These are phyloP conservation scores for Wilcoxina mikolae DNA, from an alignment of 495 filamentous ascomycete species.

Conservation along the genomic window DNA sequence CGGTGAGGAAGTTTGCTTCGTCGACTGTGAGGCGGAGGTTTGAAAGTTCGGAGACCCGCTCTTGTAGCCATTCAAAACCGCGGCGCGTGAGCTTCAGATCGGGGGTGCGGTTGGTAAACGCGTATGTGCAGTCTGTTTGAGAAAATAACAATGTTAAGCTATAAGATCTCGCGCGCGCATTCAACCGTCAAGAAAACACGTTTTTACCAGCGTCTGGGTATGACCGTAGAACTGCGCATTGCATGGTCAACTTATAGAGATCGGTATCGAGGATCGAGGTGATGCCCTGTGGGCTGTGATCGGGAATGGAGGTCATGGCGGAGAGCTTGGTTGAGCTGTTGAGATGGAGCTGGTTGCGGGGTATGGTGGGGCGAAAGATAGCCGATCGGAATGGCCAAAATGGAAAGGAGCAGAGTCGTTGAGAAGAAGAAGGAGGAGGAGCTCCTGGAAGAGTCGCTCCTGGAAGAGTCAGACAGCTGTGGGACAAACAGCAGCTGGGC, in stretches of 20 bases:
- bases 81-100: constrained; percentile 74
- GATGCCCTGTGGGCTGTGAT: constrained; percentile 39
- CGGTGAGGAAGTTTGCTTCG: constrained; percentile 63
- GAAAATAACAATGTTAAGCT: neutral
- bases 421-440: too few species aligned
- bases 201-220: constrained; percentile 68
- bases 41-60: constrained; percentile 65
- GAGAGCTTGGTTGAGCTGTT: neutral
- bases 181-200: neutral
- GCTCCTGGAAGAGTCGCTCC: too few species aligned
- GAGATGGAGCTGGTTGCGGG: too few species aligned
- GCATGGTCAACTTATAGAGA: constrained; percentile 98
- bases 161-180: neutral
- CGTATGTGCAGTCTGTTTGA: constrained; percentile 57
- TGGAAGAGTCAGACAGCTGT: too few species aligned
- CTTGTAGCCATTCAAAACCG: constrained; percentile 72
- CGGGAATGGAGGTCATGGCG: neutral
- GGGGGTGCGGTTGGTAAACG: constrained; percentile 87
- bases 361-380: too few species aligned
- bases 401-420: too few species aligned
- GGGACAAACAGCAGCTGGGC: too few species aligned
- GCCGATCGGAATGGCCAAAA: too few species aligned
- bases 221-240: constrained; percentile 84
- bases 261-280: constrained; percentile 91
- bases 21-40: constrained; percentile 61